Percentiles rank a stretch among this genome's conserved stretches.
These are phyloP conservation scores for Sechiopsis laciniata DNA, from an alignment of 306 rosid species.

Conservation along the genomic window DNA sequence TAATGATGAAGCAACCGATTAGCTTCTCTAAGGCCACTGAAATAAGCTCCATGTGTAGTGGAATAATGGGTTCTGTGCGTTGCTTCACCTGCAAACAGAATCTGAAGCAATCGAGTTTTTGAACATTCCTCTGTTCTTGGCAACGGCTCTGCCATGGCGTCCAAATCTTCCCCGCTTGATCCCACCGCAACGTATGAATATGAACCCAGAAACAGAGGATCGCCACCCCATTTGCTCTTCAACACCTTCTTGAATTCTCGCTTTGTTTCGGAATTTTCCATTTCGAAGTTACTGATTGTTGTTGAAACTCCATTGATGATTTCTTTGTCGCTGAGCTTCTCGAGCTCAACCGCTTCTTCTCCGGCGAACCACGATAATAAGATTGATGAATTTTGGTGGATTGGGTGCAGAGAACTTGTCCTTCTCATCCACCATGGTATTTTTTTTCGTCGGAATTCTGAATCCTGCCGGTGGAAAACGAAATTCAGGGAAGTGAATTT, in stretches of 20 bases:
- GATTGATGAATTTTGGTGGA: constrained; percentile 59
- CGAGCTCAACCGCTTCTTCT: constrained; percentile 74
- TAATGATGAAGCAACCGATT: constrained; percentile 86
- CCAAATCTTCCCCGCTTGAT: constrained; percentile 83
- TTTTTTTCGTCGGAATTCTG: constrained; percentile 51
- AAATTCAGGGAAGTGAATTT: constrained; percentile 61
- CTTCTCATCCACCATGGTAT: constrained; percentile 96
- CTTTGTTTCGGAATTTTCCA: constrained; percentile 28
- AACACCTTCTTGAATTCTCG: constrained; percentile 43
- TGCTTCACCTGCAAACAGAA: constrained; percentile 97
- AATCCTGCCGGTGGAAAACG: constrained; percentile 61
- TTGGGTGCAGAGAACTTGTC: constrained; percentile 65
- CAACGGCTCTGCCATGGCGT: constrained; percentile 80
- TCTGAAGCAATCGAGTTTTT: constrained; percentile 55
- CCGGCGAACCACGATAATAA: constrained; percentile 89
- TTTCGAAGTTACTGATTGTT: constrained; percentile 46
- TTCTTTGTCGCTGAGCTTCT: constrained; percentile 62
- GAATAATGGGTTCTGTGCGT: constrained; percentile 97
- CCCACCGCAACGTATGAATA: constrained; percentile 82
- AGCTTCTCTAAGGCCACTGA: constrained; percentile 97
- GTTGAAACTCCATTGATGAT: constrained; percentile 61
- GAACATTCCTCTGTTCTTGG: constrained; percentile 40
- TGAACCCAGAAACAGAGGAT: constrained; percentile 85
- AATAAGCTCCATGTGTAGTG: constrained; percentile 96
- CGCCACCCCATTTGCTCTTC: constrained; percentile 72